Evolutionary conservation across 768 basidiomycete genomes (phyloP), one percentile per base, ranked within the genome.

Genomic region (Leccinellum rugosiceps): DNA sequence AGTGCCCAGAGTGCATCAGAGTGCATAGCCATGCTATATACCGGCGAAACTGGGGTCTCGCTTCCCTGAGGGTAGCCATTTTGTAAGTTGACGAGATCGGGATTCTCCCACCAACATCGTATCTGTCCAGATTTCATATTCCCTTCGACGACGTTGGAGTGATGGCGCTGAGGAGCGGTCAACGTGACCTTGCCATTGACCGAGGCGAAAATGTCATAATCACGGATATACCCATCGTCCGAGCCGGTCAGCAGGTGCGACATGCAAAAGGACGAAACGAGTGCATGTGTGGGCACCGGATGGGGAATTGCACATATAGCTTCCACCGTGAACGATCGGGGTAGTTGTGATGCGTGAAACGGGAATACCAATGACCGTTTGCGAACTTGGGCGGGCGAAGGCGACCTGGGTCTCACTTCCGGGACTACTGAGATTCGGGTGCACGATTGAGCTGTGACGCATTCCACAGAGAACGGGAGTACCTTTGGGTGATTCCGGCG

Each of bases 1-100:
- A 98, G 77, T 17, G 88, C 81, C 94, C 94, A 99, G 9, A 99
- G 75, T 13, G 92, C 97, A 71, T 98, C 94, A 3, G 88, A 87
- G 55, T 98, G 94, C 78, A 94, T 87, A 9, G 85, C 85, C 68
- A 99, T 78, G 66, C 93, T 95, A 72, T 94, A 93, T 17, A 97
- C 92, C 10, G 96, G 87, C 21, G 85, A 82, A 46, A 83, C 70
- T 21, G 77, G 64, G 21, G 76, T 63, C 38, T 86, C 85, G 21
- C 84, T 83, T 25, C 80, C 80, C 21, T 68, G 60, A n/a, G 64
- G 65, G 57, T 75, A 64, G 14, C 69, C 66, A 19, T 41, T 51
- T 50, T 63, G 68, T 46, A 54, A 30, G 54, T 43, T 63, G 50
- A 58, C 48, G 32, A 66, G 58, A 53, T 71, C 72, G 23, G 71